Percentiles rank a stretch among this genome's conserved stretches.
Conservation (phyloP, 345 rosid species). For the Rubroshorea leprosula region DNA sequence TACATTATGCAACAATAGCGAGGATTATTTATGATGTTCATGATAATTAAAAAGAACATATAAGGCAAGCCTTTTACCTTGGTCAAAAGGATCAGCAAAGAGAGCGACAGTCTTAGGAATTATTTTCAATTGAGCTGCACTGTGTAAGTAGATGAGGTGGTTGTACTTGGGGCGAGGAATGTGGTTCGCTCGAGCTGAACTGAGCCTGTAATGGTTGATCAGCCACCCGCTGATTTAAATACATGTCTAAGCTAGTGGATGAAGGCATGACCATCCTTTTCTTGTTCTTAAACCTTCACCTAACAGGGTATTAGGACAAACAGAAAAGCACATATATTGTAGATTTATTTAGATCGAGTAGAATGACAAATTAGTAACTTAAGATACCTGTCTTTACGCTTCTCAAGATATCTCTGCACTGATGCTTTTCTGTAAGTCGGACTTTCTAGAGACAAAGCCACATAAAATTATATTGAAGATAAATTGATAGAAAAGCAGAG, state of each 20-base stretch:
- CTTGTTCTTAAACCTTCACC: constrained; percentile 50
- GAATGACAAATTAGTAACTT: constrained; percentile 7
- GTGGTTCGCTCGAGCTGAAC: constrained; percentile 16
- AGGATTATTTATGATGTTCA: not conserved
- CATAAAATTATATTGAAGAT: not conserved
- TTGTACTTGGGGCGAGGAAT: constrained; percentile 1
- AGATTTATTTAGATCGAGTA: not conserved
- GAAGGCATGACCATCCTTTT: constrained; percentile 29
- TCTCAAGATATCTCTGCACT: constrained; percentile 17
- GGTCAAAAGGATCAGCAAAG: constrained; percentile 3
- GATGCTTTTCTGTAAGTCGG: constrained; percentile 15
- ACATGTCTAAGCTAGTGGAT: constrained; percentile 25
- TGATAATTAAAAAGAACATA: not conserved
- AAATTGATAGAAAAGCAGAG: not conserved
- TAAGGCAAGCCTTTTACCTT: constrained; percentile 3
- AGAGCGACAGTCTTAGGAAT: not conserved
- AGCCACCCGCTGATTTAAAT: constrained; percentile 23
- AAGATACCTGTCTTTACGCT: constrained; percentile 20
- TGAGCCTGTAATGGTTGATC: constrained; percentile 27
- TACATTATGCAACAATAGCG: not conserved
- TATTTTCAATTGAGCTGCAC: constrained; percentile 14
- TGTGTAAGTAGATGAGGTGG: not conserved
- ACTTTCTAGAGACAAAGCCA: constrained; percentile 10
- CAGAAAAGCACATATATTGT: not conserved
- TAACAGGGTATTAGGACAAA: constrained; percentile 35